A percentile compares a stretch with the other conserved stretches of the same genome.
These are phyloP conservation scores for Lichtheimia ramosa DNA, from an alignment of 371 early-diverging fungal species.

Conservation along the genomic window DNA sequence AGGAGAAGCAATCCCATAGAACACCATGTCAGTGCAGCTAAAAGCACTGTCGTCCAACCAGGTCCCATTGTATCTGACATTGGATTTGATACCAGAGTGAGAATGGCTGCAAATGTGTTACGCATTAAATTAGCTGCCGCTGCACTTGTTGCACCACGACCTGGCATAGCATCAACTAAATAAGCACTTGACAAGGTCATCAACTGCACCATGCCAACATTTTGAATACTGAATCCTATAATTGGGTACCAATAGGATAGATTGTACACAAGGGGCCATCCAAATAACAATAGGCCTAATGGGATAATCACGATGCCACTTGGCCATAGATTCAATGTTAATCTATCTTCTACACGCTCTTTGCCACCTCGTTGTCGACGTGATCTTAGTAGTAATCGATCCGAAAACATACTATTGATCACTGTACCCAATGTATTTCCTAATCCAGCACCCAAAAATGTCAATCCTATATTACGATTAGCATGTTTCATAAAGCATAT, in stretches of 20 bases:
- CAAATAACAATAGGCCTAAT: conserved; percentile 42
- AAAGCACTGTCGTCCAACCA: conserved; percentile 13
- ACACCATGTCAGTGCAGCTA: conserved; percentile 10
- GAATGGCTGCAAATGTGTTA: conserved; percentile 32
- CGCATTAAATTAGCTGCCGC: conserved; percentile 38
- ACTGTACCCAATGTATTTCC: conserved; percentile 40
- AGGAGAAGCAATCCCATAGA: conserved; percentile 7
- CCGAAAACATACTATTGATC: conserved; percentile 16
- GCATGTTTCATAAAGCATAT: neutral
- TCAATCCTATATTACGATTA: conserved; percentile 17
- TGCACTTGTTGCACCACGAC: conserved; percentile 37
- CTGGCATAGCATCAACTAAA: conserved; percentile 39
- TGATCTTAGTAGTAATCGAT: conserved; percentile 19
- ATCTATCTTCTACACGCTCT: conserved; percentile 19
- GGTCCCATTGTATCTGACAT: conserved; percentile 18
- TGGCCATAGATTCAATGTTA: conserved; percentile 26
- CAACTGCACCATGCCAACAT: conserved; percentile 45
- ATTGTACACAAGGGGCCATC: conserved; percentile 36
- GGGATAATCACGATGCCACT: conserved; percentile 37
- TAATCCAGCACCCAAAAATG: conserved; percentile 40
- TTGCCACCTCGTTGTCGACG: conserved; percentile 15
- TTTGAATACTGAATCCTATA: conserved; percentile 40
- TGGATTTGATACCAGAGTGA: conserved; percentile 20
- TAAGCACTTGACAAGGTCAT: conserved; percentile 34
- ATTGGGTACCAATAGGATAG: conserved; percentile 37